These are phyloP conservation scores for Paraphoma sp. DNA, from an alignment of 2,329 filamentous ascomycete genomes.

Conservation along the genomic window DNA sequence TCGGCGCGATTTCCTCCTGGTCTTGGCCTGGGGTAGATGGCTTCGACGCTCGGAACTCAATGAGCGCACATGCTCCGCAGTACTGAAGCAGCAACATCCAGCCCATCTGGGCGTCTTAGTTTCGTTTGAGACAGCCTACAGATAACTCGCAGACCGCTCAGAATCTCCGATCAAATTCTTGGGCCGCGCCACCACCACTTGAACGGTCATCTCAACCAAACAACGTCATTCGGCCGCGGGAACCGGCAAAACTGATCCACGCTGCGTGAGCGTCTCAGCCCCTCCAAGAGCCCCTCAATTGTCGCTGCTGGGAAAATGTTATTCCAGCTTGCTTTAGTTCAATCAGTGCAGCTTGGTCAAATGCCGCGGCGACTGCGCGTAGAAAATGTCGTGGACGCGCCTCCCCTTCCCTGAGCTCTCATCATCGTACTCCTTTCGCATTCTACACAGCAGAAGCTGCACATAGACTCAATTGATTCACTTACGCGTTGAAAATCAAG, in stretches of 20 bases:
- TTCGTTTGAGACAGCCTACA: background rate
- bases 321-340: slow-evolving; percentile 5
- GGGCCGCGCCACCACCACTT: background rate
- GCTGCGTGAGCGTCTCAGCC: slow-evolving; percentile 17
- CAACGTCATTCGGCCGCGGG: slow-evolving; percentile 35
- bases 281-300: slow-evolving; percentile 31
- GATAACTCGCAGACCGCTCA: background rate
- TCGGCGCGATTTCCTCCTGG: slow-evolving; percentile 12
- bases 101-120: background rate
- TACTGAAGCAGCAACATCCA: background rate
- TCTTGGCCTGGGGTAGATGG: slow-evolving; percentile 44
- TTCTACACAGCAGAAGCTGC: slow-evolving; percentile 5
- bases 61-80: background rate
- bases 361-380: slow-evolving; percentile 25
- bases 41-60: slow-evolving; percentile 12
- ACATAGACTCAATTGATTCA: slow-evolving; percentile 7
- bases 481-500: background rate
- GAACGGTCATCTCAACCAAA: background rate
- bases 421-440: slow-evolving; percentile 1
- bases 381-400: slow-evolving; percentile 7
- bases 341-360: slow-evolving; percentile 14
- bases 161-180: background rate
- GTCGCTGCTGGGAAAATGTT: slow-evolving; percentile 14
- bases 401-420: slow-evolving; percentile 10
- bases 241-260: slow-evolving; percentile 34